These are phyloP conservation scores for Nidularia pulvinata DNA, from an alignment of 768 basidiomycete species.

Conservation along the genomic window DNA sequence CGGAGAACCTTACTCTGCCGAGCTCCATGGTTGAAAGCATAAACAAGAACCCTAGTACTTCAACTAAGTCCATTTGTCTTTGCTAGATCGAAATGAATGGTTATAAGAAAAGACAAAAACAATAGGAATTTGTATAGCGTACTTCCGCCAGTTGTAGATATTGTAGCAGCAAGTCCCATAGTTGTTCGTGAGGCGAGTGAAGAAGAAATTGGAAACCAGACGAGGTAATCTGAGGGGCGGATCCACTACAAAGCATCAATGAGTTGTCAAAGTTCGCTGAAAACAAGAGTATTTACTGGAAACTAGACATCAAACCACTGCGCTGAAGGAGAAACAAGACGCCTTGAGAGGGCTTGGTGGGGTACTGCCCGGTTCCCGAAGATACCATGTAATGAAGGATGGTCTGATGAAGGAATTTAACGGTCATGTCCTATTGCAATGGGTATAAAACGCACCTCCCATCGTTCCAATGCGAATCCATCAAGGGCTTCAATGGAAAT, in stretches of 20 bases:
- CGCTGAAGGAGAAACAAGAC: slow-evolving; percentile 83
- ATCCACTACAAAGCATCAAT: slow-evolving; percentile 33
- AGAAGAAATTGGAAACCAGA: slow-evolving; percentile 96
- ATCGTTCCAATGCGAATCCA: slow-evolving; percentile 80
- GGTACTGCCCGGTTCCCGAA: slow-evolving; percentile 76
- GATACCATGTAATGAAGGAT: slow-evolving; percentile 99
- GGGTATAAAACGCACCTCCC: slow-evolving; percentile 65
- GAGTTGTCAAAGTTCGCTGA: neutral
- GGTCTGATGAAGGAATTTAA: slow-evolving; percentile 49
- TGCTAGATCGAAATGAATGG: slow-evolving; percentile 43
- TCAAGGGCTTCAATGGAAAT: slow-evolving; percentile 66
- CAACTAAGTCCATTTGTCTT: slow-evolving; percentile 89
- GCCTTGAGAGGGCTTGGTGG: slow-evolving; percentile 76
- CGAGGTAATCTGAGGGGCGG: slow-evolving; percentile 82
- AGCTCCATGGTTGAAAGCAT: slow-evolving; percentile 98
- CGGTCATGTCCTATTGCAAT: neutral
- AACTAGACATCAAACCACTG: slow-evolving; percentile 83
- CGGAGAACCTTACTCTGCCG: slow-evolving; percentile 60
- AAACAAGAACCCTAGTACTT: slow-evolving; percentile 92
- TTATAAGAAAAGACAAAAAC: slow-evolving; percentile 11
- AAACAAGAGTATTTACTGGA: slow-evolving; percentile 39
- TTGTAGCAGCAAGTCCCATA: slow-evolving; percentile 93
- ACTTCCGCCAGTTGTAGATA: slow-evolving; percentile 90
- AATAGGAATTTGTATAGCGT: slow-evolving; percentile 12
- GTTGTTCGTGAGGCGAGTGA: slow-evolving; percentile 90